Base-by-base conservation (phyloP, 2,329 filamentous ascomycete species). In the Colletotrichum sidae region DNA sequence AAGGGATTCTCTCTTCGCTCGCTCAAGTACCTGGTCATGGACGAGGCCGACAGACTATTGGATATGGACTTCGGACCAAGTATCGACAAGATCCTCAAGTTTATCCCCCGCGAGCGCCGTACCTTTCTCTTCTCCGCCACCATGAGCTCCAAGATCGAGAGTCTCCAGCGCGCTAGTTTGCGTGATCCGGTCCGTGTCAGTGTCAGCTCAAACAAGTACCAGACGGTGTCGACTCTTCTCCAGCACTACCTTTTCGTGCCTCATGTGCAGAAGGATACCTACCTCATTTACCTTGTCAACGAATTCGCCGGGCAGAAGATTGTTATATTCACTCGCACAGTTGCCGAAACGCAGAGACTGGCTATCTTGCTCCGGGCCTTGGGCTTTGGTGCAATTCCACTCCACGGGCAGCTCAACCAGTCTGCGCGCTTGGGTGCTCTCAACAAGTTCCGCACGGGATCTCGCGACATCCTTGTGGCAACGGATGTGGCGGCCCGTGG, bases 71-170 rank as follows among this genome's bases (percentile, higher is more conserved):
- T 98, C 71, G 94, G 94, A 0, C 93, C 94, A 2, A 91, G 94
- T 25, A 88, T 98, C 42, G 93, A 97, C 78, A 97, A 97, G 79
- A 93, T 97, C 59, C 86, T 98, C 55, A 95, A 96, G 78, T 93
- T 96, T 34, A 82, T 97, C 5, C 94, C 94, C 0, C 83, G 89
- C 45, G 90, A 94, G 73, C 54, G 90, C 44, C 86, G 90, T 45
- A 98, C 96, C 0, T 96, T 91, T 74, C 90, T 99, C 46, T 98
- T 97, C 83, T 96, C 92, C 4, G 95, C 96, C 2, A 99, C 96
- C 11, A 95, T 98, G 86, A 94, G 90, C 71, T 94, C 90, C 67
- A 97, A 97, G 77, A 92, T 99, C 64, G 96, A 98, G 78, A 93
- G 90, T 56, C 82, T 99, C 51, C 96, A 98, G 76, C 89, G 96